Percentiles rank a stretch among this genome's conserved stretches.
Evolutionary conservation across 2,329 filamentous ascomycete genomes (phyloP).

Genomic region (Cylindrodendrum hubeiense): DNA sequence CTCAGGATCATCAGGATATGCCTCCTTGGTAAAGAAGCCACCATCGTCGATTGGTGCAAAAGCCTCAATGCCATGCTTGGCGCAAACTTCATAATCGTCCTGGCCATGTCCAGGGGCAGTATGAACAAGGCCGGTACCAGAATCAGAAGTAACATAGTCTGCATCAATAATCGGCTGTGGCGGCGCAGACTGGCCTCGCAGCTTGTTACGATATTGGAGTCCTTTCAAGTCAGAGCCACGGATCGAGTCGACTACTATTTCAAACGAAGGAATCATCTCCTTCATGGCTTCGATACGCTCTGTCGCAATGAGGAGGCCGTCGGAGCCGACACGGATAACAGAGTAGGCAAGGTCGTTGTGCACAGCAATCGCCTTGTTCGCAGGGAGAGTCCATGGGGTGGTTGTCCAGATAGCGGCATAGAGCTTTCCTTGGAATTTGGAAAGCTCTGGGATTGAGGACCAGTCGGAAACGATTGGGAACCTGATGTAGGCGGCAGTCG

Average conservation of each 20-base stretch:
- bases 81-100: slow-evolving; percentile 92
- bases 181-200: slow-evolving; percentile 69
- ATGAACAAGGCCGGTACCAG: slow-evolving; percentile 96
- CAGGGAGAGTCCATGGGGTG: slow-evolving; percentile 96
- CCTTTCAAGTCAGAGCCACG: slow-evolving; percentile 74
- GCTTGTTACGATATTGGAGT: slow-evolving; percentile 77
- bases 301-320: slow-evolving; percentile 78
- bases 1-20: slow-evolving; percentile 77
- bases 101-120: slow-evolving; percentile 95
- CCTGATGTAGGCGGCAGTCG: slow-evolving; percentile 81
- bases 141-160: slow-evolving; percentile 88
- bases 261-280: slow-evolving; percentile 63
- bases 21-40: slow-evolving; percentile 84
- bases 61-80: slow-evolving; percentile 75
- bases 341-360: slow-evolving; percentile 80
- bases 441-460: slow-evolving; percentile 50
- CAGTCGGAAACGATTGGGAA: slow-evolving; percentile 73
- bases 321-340: slow-evolving; percentile 68
- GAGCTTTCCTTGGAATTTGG: slow-evolving; percentile 62
- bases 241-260: slow-evolving; percentile 68
- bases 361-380: slow-evolving; percentile 90
- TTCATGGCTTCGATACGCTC: slow-evolving; percentile 74
- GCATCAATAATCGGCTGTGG: slow-evolving; percentile 82
- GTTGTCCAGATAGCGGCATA: slow-evolving; percentile 98
- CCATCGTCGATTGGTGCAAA: slow-evolving; percentile 87